Evolutionary conservation across 164 flowering plant genomes (phyloP), one percentile per base, ranked within the genome.

Genomic region (Berberis thunbergii): DNA sequence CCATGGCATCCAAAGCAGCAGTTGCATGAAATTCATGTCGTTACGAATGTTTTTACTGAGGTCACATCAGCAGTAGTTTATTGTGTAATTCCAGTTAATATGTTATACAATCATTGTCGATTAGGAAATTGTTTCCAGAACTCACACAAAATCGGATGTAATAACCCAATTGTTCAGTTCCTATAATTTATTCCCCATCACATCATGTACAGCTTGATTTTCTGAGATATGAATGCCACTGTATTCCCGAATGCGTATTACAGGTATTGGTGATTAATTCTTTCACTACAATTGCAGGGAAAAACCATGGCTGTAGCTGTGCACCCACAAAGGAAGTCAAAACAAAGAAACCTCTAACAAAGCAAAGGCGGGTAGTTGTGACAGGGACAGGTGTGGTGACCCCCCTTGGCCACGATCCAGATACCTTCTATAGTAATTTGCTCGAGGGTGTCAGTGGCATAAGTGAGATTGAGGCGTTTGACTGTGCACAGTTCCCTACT

Each of bases 361-460:
- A 83, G 75, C 81, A 85, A 70, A 82, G 96, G 69, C 86, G 96
- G 67, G 97, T 95, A 12, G 97, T 95, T 55, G 97, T 95, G 75
- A 95, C 99, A 9, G 99, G 99, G 43, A 75, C 87, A 83, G 94
- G 99, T 59, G 97, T 91, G 60, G 96, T 80, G 62, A 81, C 88
- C 39, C 86, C 99, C 7, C 60, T 91, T 70, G 99, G 99, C 67
- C 83, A 89, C 62, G 92, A 95, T 45, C 82, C 87, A n/a, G 88
- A 91, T 64, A 73, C 76, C 49, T 89, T 91, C 71, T 95, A 95
- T 69, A 78, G 84, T 73, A 95, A 89, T 77, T 83, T 95, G 65
- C 97, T 95, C 66, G 89, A 89, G 59, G 99, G 99, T 66, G 85
- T 79, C 74, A 95, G 99, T 72, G 99, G 99, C 48, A 79, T 95